A percentile compares a stretch with the other conserved stretches of the same genome.
These are phyloP conservation scores for Citrus sp. DNA, from an alignment of 345 rosid genomes.

Conservation along the genomic window DNA sequence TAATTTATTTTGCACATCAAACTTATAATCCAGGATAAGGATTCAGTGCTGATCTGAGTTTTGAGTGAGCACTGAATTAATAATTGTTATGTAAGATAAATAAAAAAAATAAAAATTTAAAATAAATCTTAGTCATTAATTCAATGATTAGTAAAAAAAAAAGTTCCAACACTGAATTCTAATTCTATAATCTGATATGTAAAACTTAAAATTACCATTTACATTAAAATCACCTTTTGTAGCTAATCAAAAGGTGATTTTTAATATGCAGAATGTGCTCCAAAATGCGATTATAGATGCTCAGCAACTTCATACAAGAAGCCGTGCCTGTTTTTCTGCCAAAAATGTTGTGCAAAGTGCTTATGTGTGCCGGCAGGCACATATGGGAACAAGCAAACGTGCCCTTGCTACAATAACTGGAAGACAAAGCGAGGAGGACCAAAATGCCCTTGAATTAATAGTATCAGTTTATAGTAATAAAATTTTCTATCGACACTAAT, in stretches of 20 bases:
- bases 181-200: no score
- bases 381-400: constrained; percentile 58
- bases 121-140: no score
- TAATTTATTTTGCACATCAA: not conserved
- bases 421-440: constrained; percentile 71
- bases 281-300: constrained; percentile 38
- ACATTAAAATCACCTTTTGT: not conserved
- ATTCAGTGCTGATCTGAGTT: no score
- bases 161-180: no score
- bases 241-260: not conserved
- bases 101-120: no score
- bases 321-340: constrained; percentile 68
- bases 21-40: no score
- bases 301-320: constrained; percentile 40
- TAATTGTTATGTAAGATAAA: no score
- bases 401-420: constrained; percentile 77
- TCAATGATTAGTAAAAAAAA: no score
- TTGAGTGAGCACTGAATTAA: no score
- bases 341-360: constrained; percentile 61
- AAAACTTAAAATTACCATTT: not conserved
- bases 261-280: constrained; percentile 19
- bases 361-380: constrained; percentile 78
- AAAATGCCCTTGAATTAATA: constrained; percentile 52
- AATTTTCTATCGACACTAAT: not conserved
- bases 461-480: not conserved